Base-by-base conservation (phyloP, 2,329 filamentous ascomycete species). In the Verticillium zaregamsianum region DNA sequence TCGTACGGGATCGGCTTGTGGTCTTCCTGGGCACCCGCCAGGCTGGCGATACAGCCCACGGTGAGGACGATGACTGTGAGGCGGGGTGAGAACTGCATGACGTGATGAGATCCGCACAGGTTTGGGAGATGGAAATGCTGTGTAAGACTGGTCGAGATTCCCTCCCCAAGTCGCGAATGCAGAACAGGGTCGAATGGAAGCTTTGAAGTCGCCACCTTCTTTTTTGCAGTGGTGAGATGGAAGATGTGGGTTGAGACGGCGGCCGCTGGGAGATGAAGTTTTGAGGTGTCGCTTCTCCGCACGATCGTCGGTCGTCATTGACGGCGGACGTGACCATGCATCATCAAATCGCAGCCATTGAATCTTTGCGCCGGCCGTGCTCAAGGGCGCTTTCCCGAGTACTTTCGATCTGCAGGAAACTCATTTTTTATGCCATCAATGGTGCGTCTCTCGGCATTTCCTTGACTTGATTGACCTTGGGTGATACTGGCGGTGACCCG, bases 1-100 rank as follows among this genome's bases (percentile, higher is more conserved):
- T 71, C 63, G 67, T 80, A 79, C 0, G 73, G 72, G 25, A 55
- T 33, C 6, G 54, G 54, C 20, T 49, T 49, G 45, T 9, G 45
- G 5, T n/a, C 45, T 12, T 49, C 20, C 23, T 49, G 45, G 45
- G 45, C 45, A n/a, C 8, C 9, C 3, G 45, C 9, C 45, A 8
- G 11, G 37, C 5, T 17, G 17, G 37, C 14, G 37, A 40, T 40
- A 2, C 3, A 17, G 15, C 6, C 14, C 9, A 5, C 1, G 20
- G 8, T 3, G n/a, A 49, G 45, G 17, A 23, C 3, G n/a, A 9
- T 25, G n/a, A 49, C 8, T n/a, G 9, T n/a, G 45, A 49, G 7
- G 45, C 45, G 20, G 20, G 45, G 45, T 23, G 45, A 23, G 45
- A 23, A 23, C 4, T 23, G 45, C 45, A 49, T 49, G 45, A 40